Evolutionary conservation across 768 basidiomycete genomes (phyloP).

Genomic region (Hericium alpestre): DNA sequence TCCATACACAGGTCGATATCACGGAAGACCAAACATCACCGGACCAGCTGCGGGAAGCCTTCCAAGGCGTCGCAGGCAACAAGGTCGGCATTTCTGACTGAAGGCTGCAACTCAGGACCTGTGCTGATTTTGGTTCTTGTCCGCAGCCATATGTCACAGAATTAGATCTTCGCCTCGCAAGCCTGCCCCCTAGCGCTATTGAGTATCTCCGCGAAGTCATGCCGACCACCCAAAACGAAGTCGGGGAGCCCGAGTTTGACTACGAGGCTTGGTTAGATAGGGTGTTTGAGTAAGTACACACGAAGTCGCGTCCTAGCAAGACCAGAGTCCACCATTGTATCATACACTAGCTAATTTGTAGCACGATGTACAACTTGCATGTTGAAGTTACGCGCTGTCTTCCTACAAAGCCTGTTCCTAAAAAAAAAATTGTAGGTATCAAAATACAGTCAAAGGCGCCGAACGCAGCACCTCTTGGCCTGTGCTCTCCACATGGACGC

Average conservation of each 20-base stretch:
- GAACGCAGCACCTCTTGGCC: no score
- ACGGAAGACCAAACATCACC: constrained; percentile 91
- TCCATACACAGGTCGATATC: constrained; percentile 65
- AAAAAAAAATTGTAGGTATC: no score
- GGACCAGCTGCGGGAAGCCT: constrained; percentile 86
- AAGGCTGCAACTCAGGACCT: background rate
- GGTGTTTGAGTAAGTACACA: constrained; percentile 47
- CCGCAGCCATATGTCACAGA: constrained; percentile 85
- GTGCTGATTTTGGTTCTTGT: background rate
- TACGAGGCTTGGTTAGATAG: constrained; percentile 76
- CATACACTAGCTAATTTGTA: background rate
- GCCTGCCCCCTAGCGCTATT: constrained; percentile 63
- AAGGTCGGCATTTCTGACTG: constrained; percentile 44
- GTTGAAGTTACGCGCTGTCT: no score
- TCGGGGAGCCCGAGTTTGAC: constrained; percentile 62
- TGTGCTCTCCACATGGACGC: no score
- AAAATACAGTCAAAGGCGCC: no score
- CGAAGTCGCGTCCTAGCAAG: no score
- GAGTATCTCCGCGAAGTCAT: constrained; percentile 78
- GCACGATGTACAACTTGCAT: background rate
- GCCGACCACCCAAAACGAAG: constrained; percentile 45
- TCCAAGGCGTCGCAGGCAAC: constrained; percentile 82
- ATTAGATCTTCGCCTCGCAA: constrained; percentile 77
- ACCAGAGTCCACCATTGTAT: background rate
- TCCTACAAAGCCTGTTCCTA: no score